Evolutionary conservation across 768 basidiomycete genomes (phyloP).

Genomic region (Dioszegia crocea): DNA sequence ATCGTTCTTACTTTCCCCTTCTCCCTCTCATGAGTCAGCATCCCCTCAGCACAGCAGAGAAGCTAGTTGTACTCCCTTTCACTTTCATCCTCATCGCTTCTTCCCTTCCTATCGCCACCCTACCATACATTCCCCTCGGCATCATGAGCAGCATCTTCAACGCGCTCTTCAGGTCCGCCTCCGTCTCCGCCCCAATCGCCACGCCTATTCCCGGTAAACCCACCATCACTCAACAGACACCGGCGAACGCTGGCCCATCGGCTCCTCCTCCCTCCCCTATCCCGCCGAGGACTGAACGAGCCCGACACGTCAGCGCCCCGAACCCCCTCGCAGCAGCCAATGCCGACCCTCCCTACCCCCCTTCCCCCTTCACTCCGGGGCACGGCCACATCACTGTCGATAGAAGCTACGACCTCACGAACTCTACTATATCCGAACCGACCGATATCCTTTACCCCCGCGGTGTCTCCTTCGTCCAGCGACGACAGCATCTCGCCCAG

Average conservation of each 20-base stretch:
- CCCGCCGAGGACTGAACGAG: neutral
- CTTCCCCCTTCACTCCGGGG: neutral
- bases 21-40: neutral
- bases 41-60: neutral
- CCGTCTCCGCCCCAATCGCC: neutral
- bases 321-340: neutral
- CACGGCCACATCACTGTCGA: neutral
- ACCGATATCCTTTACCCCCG: conserved; percentile 20
- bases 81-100: neutral
- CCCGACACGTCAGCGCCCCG: neutral
- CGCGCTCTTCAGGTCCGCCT: conserved; percentile 7
- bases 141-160: conserved; percentile 13
- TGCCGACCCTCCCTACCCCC: neutral
- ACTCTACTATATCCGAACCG: conserved; percentile 12
- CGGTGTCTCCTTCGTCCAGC: conserved; percentile 18
- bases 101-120: neutral
- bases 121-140: conserved; percentile 7
- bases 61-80: neutral
- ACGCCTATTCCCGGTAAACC: neutral
- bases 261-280: neutral
- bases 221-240: neutral
- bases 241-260: neutral
- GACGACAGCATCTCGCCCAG: neutral
- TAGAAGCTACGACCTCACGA: conserved; percentile 1
- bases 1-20: neutral